Conservation (phyloP, 2,329 filamentous ascomycete species). For the Thelonectria discophora region DNA sequence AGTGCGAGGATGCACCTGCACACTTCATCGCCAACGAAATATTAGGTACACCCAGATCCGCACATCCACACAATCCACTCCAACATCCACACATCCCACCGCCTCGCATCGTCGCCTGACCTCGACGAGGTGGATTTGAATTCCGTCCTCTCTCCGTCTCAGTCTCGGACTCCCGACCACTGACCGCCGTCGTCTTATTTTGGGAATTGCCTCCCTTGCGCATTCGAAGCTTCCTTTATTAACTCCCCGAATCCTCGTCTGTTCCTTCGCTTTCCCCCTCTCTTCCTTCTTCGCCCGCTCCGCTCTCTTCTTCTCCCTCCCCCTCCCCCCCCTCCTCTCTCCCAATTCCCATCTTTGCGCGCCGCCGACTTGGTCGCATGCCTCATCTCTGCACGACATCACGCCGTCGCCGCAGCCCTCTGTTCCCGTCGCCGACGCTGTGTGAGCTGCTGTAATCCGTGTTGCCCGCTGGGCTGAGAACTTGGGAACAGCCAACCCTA, state of each 20-base stretch:
- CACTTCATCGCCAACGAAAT: conserved; percentile 14
- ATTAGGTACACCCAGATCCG: conserved; percentile 27
- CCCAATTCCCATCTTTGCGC: conserved; percentile 22
- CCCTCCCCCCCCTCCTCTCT: conserved; percentile 28
- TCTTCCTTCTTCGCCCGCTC: conserved; percentile 10
- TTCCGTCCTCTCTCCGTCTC: conserved; percentile 16
- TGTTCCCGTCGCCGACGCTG: conserved; percentile 37
- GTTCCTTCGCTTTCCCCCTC: conserved; percentile 8
- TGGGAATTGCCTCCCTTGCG: conserved; percentile 41
- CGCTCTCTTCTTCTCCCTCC: conserved; percentile 31
- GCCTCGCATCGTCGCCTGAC: conserved; percentile 39
- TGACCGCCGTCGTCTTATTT: conserved; percentile 36
- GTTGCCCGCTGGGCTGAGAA: conserved; percentile 34
- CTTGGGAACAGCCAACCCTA: conserved; percentile 36
- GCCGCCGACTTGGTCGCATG: conserved; percentile 44
- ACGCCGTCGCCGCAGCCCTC: conserved; percentile 38
- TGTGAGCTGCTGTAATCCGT: conserved; percentile 38
- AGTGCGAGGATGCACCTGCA: neutral
- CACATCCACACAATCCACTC: conserved; percentile 24
- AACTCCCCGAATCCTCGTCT: conserved; percentile 13
- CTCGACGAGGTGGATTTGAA: conserved; percentile 17
- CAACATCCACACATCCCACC: conserved; percentile 33
- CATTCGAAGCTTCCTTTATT: conserved; percentile 1
- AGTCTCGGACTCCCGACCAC: conserved; percentile 23
- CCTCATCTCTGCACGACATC: conserved; percentile 48